Base-by-base conservation (phyloP, 768 basidiomycete genomes). In the Xerocomellus intermedius region DNA sequence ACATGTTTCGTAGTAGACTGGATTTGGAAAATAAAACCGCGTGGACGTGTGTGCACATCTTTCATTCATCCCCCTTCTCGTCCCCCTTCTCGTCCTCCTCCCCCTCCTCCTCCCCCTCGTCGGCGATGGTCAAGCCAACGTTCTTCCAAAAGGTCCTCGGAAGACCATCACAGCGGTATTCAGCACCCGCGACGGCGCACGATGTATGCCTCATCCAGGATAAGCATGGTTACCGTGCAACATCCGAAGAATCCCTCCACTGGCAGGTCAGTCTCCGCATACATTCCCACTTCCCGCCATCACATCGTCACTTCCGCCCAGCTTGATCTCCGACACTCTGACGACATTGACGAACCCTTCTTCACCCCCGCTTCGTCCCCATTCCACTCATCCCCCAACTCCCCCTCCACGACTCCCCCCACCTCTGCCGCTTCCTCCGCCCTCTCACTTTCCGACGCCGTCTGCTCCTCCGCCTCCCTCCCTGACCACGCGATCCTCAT, bases 141-240 rank as follows among this genome's bases (percentile, higher is more conserved):
- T 65, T 85, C 45, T 61, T 85, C 49, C 87, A 89, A 68, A 77
- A 75, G 38, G 67, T 89, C 42, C 75, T 91, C 41, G 80, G 82
- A 48, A 68, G 76, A 48, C 88, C 88, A 12, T 87, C 87, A 1
- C 83, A 87, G 65, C 72, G 77, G 0, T 90, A 90, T 67, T 64
- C 64, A 17, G 4, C 76, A 3, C 32, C 79, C 0, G 57, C 43
- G 30, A 51, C 59, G 32, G 41, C 52, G 1, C 26, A 42, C 43
- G 52, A 66, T 19, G 6, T 32, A 26, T 39, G 47, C 52, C 49
- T 55, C 14, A 33, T 22, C 41, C 28, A 48, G 47, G 33, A 59
- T 37, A n/a, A 33, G 36, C 49, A 26, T 37, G 48, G 38, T 47
- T 37, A 37, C 52, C 50, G 60, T 46, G 50, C 39, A 61, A 53